A percentile compares a stretch with the other conserved stretches of the same genome.
Conservation (phyloP, 2,329 filamentous ascomycete genomes). For the Lecanosticta acicola region DNA sequence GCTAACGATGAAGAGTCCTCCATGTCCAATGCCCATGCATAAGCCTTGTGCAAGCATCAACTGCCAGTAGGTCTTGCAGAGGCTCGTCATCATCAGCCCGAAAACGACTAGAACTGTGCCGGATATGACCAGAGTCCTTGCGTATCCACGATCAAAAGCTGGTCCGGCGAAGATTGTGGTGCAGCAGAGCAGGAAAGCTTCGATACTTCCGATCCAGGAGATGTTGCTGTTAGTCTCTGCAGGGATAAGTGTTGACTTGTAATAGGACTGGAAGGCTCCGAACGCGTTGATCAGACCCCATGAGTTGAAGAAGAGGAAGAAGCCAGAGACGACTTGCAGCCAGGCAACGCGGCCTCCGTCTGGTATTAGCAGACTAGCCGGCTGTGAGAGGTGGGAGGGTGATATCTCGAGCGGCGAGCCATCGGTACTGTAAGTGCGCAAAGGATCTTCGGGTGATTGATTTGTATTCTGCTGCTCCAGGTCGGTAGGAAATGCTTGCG, state of each 20-base stretch:
- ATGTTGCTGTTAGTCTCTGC: constrained; percentile 26
- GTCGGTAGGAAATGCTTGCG: constrained; percentile 5
- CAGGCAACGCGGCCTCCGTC: constrained; percentile 41
- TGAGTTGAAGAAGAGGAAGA: constrained; percentile 44
- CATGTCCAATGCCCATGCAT: constrained; percentile 35
- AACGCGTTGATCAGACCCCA: constrained; percentile 35
- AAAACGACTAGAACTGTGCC: constrained; percentile 40
- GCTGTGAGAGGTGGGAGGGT: constrained; percentile 19
- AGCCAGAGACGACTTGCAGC: constrained; percentile 41
- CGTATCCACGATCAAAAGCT: constrained; percentile 46
- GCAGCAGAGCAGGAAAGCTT: constrained; percentile 46
- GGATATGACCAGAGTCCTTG: constrained; percentile 37
- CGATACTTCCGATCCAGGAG: constrained; percentile 48
- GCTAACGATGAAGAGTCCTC: constrained; percentile 57
- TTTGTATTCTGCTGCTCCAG: constrained; percentile 12
- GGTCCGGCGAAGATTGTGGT: constrained; percentile 47
- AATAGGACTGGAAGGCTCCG: constrained; percentile 45
- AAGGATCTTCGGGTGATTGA: background rate
- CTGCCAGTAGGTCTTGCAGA: constrained; percentile 46
- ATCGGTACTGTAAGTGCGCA: constrained; percentile 8
- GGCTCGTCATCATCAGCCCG: constrained; percentile 47
- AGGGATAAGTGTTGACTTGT: constrained; percentile 26
- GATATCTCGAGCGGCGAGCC: constrained; percentile 21
- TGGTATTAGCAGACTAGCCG: constrained; percentile 26
- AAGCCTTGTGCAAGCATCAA: constrained; percentile 48